phyloP scores from a whole-genome alignment of 2,329 filamentous ascomycete genomes.

The Clarireedia paspali region DNA sequence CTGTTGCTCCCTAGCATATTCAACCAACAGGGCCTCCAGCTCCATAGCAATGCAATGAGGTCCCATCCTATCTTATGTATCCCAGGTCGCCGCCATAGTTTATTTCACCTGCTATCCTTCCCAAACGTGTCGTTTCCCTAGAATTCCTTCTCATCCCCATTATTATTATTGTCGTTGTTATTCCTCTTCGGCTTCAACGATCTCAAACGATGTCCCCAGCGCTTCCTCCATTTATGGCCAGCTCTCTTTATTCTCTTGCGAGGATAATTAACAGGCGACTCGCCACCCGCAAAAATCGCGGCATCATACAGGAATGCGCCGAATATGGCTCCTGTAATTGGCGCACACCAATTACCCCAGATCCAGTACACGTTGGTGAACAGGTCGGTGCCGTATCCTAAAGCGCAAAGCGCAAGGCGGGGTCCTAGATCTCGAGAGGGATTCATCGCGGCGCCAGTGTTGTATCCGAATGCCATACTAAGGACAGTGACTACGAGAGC shows the following conservation, averaged over 20 bases:
- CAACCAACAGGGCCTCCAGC: not conserved
- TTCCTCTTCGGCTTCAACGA: conserved; percentile 2
- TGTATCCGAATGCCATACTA: conserved; percentile 36
- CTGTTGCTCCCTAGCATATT: too few relatives aligned
- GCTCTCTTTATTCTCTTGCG: conserved; percentile 35
- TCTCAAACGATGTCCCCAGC: conserved; percentile 18
- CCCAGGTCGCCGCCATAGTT: too few relatives aligned
- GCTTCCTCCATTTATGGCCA: conserved; percentile 36
- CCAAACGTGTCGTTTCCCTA: not conserved
- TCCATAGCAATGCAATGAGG: not conserved
- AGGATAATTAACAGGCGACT: conserved; percentile 44
- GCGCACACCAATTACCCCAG: conserved; percentile 36
- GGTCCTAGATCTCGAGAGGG: conserved; percentile 43
- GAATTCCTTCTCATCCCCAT: not conserved
- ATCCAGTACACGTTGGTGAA: conserved; percentile 36
- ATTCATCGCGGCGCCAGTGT: conserved; percentile 41
- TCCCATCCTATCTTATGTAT: too few relatives aligned
- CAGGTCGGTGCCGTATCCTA: conserved; percentile 37
- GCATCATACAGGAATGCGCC: conserved; percentile 44
- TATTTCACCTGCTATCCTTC: too few relatives aligned
- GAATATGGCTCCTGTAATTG: conserved; percentile 32
- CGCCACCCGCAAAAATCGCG: conserved; percentile 42
- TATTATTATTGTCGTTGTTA: not conserved
- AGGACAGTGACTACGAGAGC: conserved; percentile 34
- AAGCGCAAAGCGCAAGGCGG: conserved; percentile 35